Conservation (phyloP, 148 eudicot genomes). For the Spergularia bocconei region DNA sequence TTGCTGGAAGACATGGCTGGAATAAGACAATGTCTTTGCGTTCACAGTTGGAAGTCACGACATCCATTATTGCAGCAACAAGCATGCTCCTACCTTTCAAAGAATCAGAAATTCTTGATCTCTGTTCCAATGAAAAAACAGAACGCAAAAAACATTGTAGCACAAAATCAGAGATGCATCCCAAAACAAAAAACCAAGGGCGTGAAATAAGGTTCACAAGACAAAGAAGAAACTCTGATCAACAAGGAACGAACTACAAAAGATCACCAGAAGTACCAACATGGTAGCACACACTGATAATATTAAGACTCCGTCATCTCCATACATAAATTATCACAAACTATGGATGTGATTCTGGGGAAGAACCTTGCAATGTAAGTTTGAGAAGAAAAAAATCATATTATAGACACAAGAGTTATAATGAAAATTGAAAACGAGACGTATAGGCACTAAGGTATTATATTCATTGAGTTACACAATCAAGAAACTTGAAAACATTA, state of each 20-base stretch:
- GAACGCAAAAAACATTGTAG: conserved; percentile 22
- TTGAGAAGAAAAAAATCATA: neutral
- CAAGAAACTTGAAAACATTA: neutral
- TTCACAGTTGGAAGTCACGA: conserved; percentile 84
- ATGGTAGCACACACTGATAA: neutral
- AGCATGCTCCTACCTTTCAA: conserved; percentile 99
- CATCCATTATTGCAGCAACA: conserved; percentile 97
- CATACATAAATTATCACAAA: neutral
- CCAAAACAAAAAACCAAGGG: conserved; percentile 1
- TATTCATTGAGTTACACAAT: neutral
- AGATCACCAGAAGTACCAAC: neutral
- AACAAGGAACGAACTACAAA: neutral
- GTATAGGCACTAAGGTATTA: neutral
- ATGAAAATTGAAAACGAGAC: neutral
- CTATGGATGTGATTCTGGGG: neutral
- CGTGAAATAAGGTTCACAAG: neutral
- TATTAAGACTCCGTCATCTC: neutral
- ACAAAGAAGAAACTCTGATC: neutral
- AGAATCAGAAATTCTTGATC: conserved; percentile 75
- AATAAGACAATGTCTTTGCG: conserved; percentile 47
- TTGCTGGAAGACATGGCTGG: conserved; percentile 64
- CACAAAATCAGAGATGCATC: conserved; percentile 19
- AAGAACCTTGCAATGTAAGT: neutral
- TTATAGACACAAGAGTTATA: neutral
- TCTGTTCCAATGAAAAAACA: conserved; percentile 63